Conservation (phyloP, 164 flowering plant genomes). For the Sextonia rubra region DNA sequence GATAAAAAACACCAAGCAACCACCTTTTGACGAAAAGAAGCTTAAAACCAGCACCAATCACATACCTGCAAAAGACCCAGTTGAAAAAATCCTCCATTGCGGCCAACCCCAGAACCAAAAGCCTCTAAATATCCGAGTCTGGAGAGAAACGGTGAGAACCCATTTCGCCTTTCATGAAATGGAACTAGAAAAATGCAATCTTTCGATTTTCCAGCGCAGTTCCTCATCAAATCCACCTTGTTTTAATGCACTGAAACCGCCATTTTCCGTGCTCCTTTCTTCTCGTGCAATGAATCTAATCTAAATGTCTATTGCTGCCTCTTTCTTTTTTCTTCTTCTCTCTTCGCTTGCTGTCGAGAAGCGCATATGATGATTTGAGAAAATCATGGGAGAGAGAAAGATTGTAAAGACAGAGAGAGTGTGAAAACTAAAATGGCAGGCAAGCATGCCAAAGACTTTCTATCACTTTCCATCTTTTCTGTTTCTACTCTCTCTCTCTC, state of each 20-base stretch:
- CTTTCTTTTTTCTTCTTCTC: neutral
- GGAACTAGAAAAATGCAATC: neutral
- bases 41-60: neutral
- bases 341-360: neutral
- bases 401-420: neutral
- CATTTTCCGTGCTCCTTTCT: neutral
- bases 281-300: neutral
- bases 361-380: neutral
- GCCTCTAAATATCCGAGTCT: neutral
- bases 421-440: slow-evolving; percentile 4
- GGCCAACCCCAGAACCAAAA: neutral
- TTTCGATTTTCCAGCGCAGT: neutral
- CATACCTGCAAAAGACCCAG: neutral
- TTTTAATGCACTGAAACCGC: neutral
- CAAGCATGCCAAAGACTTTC: slow-evolving; percentile 1
- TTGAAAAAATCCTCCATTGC: neutral
- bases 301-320: no score
- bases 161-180: neutral
- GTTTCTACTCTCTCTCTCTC: neutral
- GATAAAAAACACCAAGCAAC: neutral
- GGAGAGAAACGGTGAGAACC: neutral
- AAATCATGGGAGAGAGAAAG: neutral
- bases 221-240: neutral
- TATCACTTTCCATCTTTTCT: neutral
- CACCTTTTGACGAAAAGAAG: neutral